Base-by-base conservation (phyloP, 371 early-diverging fungal species). In the Massospora cicadina region DNA sequence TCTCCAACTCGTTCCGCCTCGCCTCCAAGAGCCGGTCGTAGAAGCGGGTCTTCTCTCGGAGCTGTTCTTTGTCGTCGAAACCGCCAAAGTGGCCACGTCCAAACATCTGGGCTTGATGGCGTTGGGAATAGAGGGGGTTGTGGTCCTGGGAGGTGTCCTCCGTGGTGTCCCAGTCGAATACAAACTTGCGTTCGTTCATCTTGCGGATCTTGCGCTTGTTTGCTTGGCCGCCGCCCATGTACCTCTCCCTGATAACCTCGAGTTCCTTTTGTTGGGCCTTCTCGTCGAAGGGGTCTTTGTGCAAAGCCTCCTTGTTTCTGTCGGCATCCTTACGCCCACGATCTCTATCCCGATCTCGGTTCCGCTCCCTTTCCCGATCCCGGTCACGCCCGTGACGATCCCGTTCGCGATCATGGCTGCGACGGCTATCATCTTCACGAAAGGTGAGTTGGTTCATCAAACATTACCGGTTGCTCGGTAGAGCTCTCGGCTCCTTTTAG, bases 101-200 rank as follows among this genome's bases (percentile, higher is more conserved):
- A 82, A 88, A 94, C 71, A 94, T 79, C 62, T 88, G 87, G 1
- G 82, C 81, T 59, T 81, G 82, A 68, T 91, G 89, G 13, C 85
- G 81, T 64, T 83, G 79, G 33, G 82, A 79, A 71, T 96, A 95
- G 2, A 95, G 68, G 1, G 92, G 93, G 70, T 90, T 92, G 66
- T 87, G 82, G 65, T 95, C 95, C 54, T 83, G 74, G 1, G 95
- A 93, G 0, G 98, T 97, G 67, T 97, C 98, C 71, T 97, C 98
- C 28, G 78, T 79, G 0, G 89, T 88, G 64, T 89, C 93, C 98
- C 98, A 97, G 70, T 93, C 98, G 74, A 97, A 97, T 21, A 91
- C 89, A 69, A 97, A 95, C 72, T 91, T 91, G 58, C 90, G 87
- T 63, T 94, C 87, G 67, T 89, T 89, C 80, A 86, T 86, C 65